Conservation (phyloP, 2,329 filamentous ascomycete genomes). For the Chrysoporthe deuterocubensis region DNA sequence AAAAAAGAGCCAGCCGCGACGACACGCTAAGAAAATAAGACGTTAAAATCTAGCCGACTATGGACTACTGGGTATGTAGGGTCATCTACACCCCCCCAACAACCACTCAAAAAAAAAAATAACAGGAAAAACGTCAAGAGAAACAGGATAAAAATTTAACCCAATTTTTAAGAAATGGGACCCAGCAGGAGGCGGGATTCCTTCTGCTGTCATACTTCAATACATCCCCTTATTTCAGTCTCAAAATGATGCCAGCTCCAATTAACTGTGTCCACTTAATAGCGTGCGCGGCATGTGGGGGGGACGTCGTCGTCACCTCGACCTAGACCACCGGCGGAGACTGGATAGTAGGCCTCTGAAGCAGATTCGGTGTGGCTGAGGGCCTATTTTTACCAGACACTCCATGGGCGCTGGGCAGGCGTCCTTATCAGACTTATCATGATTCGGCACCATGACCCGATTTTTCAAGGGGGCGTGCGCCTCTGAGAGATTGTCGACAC, state of each 20-base stretch:
- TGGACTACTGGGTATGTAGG: no score
- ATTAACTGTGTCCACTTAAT: neutral
- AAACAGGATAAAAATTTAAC: no score
- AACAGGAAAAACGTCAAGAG: no score
- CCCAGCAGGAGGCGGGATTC: no score
- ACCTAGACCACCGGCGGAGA: neutral
- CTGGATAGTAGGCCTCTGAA: neutral
- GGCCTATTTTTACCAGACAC: neutral
- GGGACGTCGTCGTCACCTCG: neutral
- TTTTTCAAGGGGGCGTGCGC: neutral
- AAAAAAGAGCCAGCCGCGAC: no score
- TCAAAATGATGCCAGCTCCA: neutral
- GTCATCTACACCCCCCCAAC: no score
- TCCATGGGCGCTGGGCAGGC: neutral
- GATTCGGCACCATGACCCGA: neutral
- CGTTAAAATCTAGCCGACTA: no score
- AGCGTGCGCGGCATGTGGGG: conserved; percentile 4
- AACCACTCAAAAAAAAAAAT: no score
- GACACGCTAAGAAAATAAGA: no score
- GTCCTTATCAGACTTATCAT: conserved; percentile 2
- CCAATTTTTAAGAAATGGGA: no score
- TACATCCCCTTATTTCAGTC: neutral
- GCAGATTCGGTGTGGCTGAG: neutral
- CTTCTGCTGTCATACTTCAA: neutral
- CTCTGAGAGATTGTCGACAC: neutral